Evolutionary conservation across 73 alveolate species (phyloP).

Genomic region (Paramecium primaurelia): DNA sequence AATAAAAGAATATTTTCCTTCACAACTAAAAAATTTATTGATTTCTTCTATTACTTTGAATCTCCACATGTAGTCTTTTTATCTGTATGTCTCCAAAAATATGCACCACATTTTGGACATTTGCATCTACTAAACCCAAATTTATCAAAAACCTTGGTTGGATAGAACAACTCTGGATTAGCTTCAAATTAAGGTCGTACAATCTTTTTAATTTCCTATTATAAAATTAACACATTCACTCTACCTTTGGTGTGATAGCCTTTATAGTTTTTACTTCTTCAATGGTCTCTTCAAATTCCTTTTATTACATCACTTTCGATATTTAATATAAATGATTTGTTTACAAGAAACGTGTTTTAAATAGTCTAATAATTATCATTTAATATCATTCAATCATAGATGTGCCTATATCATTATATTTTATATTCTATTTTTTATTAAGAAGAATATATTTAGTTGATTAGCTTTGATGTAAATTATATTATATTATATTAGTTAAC

Average conservation of each 20-base stretch:
- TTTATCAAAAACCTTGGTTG: slow-evolving; percentile 68
- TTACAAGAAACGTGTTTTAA: slow-evolving; percentile 46
- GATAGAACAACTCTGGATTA: slow-evolving; percentile 93
- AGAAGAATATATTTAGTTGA: no score
- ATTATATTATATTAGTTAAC: no score
- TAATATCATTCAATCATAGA: not conserved
- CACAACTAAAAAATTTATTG: slow-evolving; percentile 73
- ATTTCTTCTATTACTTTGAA: slow-evolving; percentile 68
- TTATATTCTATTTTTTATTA: no score
- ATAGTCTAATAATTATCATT: slow-evolving; percentile 35
- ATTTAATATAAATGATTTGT: slow-evolving; percentile 22
- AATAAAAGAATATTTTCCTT: slow-evolving; percentile 92
- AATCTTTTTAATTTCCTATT: slow-evolving; percentile 88
- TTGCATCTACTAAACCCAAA: slow-evolving; percentile 63
- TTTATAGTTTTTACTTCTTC: slow-evolving; percentile 68
- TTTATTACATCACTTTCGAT: not conserved
- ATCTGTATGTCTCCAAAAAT: slow-evolving; percentile 92
- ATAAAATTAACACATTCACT: not conserved
- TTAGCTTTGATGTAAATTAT: no score
- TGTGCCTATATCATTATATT: slow-evolving; percentile 27
- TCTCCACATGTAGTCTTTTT: slow-evolving; percentile 91
- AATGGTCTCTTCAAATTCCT: slow-evolving; percentile 52
- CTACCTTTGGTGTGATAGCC: slow-evolving; percentile 70
- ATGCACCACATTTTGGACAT: slow-evolving; percentile 72
- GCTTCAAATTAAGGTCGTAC: slow-evolving; percentile 90